These are phyloP conservation scores for Rhizoclosmatium sp. DNA, from an alignment of 192 early-diverging fungal species.

Conservation along the genomic window DNA sequence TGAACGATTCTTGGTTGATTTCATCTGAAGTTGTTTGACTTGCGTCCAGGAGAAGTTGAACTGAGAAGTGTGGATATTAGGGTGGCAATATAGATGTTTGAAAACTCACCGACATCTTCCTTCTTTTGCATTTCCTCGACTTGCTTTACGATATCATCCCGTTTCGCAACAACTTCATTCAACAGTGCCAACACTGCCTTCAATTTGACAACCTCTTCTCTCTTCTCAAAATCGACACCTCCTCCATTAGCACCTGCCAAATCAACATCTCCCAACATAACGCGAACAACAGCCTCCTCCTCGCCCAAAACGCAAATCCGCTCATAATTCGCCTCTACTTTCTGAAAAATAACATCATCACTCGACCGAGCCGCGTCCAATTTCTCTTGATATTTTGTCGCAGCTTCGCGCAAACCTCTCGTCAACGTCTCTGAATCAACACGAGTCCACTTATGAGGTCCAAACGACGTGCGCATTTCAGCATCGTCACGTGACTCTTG, in stretches of 20 bases:
- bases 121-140: not conserved
- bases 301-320: conserved; percentile 2
- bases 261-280: not conserved
- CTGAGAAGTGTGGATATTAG: not conserved
- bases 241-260: not conserved
- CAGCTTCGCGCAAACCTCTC: conserved; percentile 15
- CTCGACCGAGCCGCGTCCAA: conserved; percentile 10
- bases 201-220: conserved; percentile 16
- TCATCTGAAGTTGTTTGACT: not conserved
- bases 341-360: conserved; percentile 18
- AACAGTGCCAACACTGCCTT: conserved; percentile 16
- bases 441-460: not conserved
- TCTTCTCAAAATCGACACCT: not conserved
- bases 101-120: conserved; percentile 19
- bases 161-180: conserved; percentile 24
- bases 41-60: not conserved
- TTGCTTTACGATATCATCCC: not conserved
- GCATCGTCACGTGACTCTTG: conserved; percentile 2
- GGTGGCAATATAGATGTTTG: not conserved
- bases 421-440: not conserved
- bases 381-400: conserved; percentile 2
- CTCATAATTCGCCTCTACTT: conserved; percentile 11
- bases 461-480: conserved; percentile 7
- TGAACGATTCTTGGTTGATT: not conserved
- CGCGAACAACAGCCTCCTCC: not conserved